Evolutionary conservation across 2,329 filamentous ascomycete genomes (phyloP).

Genomic region (Pyricularia pennisetigena): DNA sequence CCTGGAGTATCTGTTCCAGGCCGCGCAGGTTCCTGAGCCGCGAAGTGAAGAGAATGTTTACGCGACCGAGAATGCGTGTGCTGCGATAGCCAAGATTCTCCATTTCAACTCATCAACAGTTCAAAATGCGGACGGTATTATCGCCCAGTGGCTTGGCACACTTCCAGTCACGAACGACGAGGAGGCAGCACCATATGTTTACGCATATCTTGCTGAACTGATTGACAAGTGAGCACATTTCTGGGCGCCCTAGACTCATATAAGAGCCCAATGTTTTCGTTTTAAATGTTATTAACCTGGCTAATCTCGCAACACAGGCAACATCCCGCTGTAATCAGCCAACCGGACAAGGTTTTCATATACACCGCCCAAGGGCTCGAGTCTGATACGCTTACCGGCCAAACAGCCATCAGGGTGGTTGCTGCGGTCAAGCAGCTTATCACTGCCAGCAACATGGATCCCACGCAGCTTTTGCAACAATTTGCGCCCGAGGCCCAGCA

Average conservation of each 20-base stretch:
- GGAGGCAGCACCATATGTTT: constrained; percentile 93
- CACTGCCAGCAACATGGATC: constrained; percentile 62
- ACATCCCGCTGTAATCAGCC: constrained; percentile 70
- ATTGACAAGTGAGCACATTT: constrained; percentile 78
- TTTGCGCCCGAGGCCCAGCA: constrained; percentile 74
- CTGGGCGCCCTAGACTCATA: not conserved
- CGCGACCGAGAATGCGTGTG: constrained; percentile 94
- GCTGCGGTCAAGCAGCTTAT: constrained; percentile 70
- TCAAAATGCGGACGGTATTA: constrained; percentile 63
- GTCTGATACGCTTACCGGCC: constrained; percentile 78
- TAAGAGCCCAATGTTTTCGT: too few relatives aligned
- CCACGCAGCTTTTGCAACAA: constrained; percentile 62
- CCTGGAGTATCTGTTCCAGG: constrained; percentile 75
- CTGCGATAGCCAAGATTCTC: constrained; percentile 92
- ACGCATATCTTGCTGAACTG: constrained; percentile 80
- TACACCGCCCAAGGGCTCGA: constrained; percentile 84
- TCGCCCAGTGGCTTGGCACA: constrained; percentile 81
- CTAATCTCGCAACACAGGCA: constrained; percentile 43
- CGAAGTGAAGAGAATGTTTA: constrained; percentile 90
- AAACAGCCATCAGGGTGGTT: constrained; percentile 69
- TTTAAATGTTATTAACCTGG: not conserved
- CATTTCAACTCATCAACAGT: constrained; percentile 79
- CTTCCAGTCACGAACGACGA: constrained; percentile 91
- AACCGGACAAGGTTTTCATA: constrained; percentile 74
- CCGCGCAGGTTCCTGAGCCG: constrained; percentile 70